Base-by-base conservation (phyloP, 441 rosid species). In the Gossypium trilobum region DNA sequence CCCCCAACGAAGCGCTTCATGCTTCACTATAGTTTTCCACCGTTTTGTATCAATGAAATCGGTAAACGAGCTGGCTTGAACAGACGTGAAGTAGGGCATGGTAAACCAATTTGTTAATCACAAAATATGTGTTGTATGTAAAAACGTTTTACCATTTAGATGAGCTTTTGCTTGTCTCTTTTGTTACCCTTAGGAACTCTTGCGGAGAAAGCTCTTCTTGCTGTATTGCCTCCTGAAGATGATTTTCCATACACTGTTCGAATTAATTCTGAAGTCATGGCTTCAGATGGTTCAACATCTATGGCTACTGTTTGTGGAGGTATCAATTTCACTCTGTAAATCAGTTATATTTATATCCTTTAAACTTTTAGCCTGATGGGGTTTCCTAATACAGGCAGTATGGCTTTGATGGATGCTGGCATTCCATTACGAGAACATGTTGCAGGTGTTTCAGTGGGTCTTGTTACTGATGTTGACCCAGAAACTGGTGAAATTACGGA, bases 301-400 rank as follows among this genome's bases (percentile, higher is more conserved):
- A 95, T 95, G 99, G 99, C 99, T 59, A 84, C 91, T 57, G 97
- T 95, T 52, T 95, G 98, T 72, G 99, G 96, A 87, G 97, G 99
- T 92, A 84, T 66, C 58, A 11, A 50, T 68, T 63, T 76, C 48
- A 56, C 10, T 50, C 27, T 60, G 68, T 29, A 71, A 42, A 36
- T 55, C 29, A 55, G 22, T 23, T 20, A 56, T 56, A 56, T 56
- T 56, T 56, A 56, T 11, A 22, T 22, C 29, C 60, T 55, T 11
- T 19, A 20, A 60, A 51, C 51, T 62, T 55, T 58, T 57, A 17
- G 62, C 5, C 13, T 67, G 71, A 27, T 68, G 61, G 9, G 25
- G 8, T 72, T 82, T 23, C 58, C 65, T 70, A 61, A 66, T 77
- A 52, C 79, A 95, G 99, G 98, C 81, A 95, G 99, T 82, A 87